Conservation (phyloP, 768 basidiomycete genomes). For the Podaxis sp. region DNA sequence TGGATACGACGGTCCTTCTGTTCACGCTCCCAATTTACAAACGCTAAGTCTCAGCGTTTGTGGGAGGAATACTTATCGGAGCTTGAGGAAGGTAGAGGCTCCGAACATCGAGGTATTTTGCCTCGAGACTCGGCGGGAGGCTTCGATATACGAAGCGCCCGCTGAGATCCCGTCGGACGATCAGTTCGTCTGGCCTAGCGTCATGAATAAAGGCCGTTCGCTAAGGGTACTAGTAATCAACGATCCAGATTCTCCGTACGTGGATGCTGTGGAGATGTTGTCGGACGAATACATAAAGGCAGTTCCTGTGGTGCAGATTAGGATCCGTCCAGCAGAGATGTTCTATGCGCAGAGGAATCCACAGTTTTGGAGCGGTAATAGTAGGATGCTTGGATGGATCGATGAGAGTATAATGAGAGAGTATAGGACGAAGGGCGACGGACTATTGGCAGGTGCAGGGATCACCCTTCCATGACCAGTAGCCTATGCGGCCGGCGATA, state of each 20-base stretch:
- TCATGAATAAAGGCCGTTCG: background rate
- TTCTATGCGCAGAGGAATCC: background rate
- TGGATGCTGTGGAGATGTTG: background rate
- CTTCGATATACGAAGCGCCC: background rate
- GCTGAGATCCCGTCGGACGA: background rate
- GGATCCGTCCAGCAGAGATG: background rate
- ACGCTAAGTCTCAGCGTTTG: background rate
- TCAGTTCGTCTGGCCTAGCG: background rate
- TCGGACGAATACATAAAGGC: background rate
- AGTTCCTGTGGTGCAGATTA: background rate
- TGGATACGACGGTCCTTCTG: background rate
- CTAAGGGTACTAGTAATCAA: background rate
- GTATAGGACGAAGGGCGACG: background rate
- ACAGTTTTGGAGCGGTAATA: background rate
- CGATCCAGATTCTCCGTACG: background rate
- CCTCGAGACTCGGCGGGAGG: conserved; percentile 2
- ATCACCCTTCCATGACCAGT: background rate
- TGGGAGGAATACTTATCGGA: conserved; percentile 1
- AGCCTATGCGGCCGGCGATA: background rate
- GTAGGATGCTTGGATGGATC: background rate
- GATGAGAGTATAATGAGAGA: background rate
- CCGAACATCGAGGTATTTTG: conserved; percentile 6
- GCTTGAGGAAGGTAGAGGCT: conserved; percentile 3
- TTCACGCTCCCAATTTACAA: conserved; percentile 1
- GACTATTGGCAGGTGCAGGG: background rate